Evolutionary conservation across 2,329 filamentous ascomycete genomes (phyloP).

Genomic region (Magnaporthales sp.): DNA sequence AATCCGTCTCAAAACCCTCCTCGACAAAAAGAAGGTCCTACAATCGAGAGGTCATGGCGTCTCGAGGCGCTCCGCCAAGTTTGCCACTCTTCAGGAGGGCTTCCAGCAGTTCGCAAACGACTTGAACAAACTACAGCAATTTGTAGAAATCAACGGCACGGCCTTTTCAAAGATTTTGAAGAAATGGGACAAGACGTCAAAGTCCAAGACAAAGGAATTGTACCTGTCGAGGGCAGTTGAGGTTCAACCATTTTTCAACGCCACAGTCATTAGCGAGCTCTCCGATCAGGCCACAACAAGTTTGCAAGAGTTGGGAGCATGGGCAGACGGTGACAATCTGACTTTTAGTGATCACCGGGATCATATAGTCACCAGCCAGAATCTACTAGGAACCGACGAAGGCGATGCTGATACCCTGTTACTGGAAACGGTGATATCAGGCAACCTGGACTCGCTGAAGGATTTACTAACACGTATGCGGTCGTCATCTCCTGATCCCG

Average conservation of each 20-base stretch:
- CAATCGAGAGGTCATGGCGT: constrained; percentile 69
- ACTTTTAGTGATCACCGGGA: constrained; percentile 59
- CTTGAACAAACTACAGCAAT: constrained; percentile 95
- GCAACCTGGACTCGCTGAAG: constrained; percentile 67
- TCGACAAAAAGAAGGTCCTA: constrained; percentile 91
- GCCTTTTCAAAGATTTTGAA: constrained; percentile 98
- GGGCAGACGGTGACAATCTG: constrained; percentile 93
- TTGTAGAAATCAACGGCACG: constrained; percentile 95
- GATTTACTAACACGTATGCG: constrained; percentile 74
- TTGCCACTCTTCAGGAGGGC: constrained; percentile 90
- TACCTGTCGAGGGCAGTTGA: constrained; percentile 94
- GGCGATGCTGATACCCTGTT: constrained; percentile 84
- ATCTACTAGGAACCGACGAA: constrained; percentile 68
- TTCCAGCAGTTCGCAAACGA: constrained; percentile 97
- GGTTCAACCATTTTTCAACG: constrained; percentile 96
- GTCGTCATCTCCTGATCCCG: constrained; percentile 31
- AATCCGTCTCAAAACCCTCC: constrained; percentile 79
- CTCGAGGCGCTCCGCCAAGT: constrained; percentile 84
- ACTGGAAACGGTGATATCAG: constrained; percentile 75
- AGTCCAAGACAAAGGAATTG: constrained; percentile 95
- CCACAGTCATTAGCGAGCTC: constrained; percentile 90
- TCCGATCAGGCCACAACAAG: constrained; percentile 97
- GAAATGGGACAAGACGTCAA: constrained; percentile 99
- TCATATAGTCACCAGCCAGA: constrained; percentile 57
- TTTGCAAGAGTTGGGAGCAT: constrained; percentile 86